These are phyloP conservation scores for Tilletia walkeri DNA, from an alignment of 1,284 basidiomycete species.

Conservation along the genomic window DNA sequence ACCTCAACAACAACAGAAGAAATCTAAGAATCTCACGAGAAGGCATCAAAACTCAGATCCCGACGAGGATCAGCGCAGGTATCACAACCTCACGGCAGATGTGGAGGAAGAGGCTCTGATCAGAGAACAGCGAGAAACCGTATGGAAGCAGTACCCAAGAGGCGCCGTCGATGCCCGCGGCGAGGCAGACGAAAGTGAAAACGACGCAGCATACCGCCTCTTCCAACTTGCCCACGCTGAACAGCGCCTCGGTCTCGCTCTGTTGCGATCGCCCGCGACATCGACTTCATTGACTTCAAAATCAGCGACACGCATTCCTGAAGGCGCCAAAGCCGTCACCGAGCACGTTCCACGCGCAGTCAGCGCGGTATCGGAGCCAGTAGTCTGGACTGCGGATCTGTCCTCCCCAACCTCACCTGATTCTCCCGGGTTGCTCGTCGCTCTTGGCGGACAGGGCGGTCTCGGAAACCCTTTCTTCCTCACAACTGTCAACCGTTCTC, in stretches of 20 bases:
- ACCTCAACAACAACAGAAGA: slow-evolving; percentile 17
- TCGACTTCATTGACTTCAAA: not conserved
- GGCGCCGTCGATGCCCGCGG: slow-evolving; percentile 20
- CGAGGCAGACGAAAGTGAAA: slow-evolving; percentile 19
- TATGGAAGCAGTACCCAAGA: slow-evolving; percentile 54
- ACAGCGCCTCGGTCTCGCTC: slow-evolving; percentile 40
- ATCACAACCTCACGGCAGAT: not conserved
- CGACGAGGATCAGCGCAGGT: slow-evolving; percentile 21
- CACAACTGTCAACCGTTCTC: slow-evolving; percentile 58
- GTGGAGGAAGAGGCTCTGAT: not conserved
- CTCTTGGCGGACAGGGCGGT: slow-evolving; percentile 76
- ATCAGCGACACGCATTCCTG: not conserved
- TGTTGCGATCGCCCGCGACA: slow-evolving; percentile 28
- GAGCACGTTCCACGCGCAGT: not conserved
- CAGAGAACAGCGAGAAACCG: slow-evolving; percentile 32
- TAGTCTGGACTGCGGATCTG: slow-evolving; percentile 41
- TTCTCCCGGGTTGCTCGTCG: slow-evolving; percentile 43
- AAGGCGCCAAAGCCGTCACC: not conserved
- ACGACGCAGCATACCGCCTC: slow-evolving; percentile 46
- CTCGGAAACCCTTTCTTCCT: slow-evolving; percentile 86
- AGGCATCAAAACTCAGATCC: slow-evolving; percentile 27
- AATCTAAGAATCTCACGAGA: not conserved
- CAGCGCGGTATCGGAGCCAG: not conserved
- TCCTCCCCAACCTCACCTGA: slow-evolving; percentile 39
- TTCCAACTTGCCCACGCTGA: slow-evolving; percentile 44